Conservation (phyloP, 192 early-diverging fungal species). For the Nowakowskiella sp. region DNA sequence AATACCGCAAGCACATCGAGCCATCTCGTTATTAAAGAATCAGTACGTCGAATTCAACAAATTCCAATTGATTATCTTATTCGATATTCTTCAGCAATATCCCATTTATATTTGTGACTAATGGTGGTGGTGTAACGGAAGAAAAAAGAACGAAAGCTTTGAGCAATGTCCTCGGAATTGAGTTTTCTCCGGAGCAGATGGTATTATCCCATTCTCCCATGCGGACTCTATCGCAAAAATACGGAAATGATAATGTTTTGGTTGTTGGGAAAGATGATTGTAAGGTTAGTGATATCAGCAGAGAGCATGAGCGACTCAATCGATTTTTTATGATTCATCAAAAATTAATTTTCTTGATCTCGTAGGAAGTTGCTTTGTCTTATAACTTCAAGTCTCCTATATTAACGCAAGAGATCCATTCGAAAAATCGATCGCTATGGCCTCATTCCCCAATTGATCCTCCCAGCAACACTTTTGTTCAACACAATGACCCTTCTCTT, state of each 20-base stretch:
- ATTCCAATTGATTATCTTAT: not conserved
- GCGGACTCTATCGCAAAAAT: slow-evolving; percentile 52
- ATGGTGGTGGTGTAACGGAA: slow-evolving; percentile 80
- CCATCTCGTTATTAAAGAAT: slow-evolving; percentile 59
- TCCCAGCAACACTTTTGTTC: not conserved
- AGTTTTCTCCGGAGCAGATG: slow-evolving; percentile 33
- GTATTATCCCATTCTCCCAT: slow-evolving; percentile 87
- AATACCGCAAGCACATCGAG: slow-evolving; percentile 57
- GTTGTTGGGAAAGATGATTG: slow-evolving; percentile 54
- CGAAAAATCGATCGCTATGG: slow-evolving; percentile 58
- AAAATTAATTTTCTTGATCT: not conserved
- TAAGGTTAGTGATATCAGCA: slow-evolving; percentile 7
- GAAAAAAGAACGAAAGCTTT: slow-evolving; percentile 62
- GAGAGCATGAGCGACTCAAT: not conserved
- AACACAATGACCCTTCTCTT: not conserved
- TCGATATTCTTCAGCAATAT: slow-evolving; percentile 25
- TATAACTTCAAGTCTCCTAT: slow-evolving; percentile 67
- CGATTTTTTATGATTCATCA: not conserved
- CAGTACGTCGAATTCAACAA: not conserved
- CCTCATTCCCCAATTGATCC: slow-evolving; percentile 24
- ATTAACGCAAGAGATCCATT: slow-evolving; percentile 58
- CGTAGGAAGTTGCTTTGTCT: slow-evolving; percentile 27
- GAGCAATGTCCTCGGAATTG: slow-evolving; percentile 17
- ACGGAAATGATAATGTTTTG: slow-evolving; percentile 56
- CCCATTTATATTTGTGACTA: slow-evolving; percentile 76